Conservation (phyloP, 345 rosid species). For the Linum trigynum region DNA sequence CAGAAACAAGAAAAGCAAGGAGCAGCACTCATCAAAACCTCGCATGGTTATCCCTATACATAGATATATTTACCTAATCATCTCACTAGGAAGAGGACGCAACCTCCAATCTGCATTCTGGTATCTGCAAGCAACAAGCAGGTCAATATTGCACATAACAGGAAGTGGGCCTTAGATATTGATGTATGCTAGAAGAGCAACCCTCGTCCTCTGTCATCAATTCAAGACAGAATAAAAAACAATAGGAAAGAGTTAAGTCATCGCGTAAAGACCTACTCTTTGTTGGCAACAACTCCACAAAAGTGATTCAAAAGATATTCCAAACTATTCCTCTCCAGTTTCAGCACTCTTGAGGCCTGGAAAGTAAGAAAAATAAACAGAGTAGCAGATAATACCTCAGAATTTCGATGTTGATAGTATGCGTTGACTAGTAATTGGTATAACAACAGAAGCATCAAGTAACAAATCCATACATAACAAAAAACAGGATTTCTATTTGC, state of each 20-base stretch:
- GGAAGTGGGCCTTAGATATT: not conserved
- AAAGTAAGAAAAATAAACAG: conserved; percentile 4
- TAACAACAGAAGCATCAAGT: no score
- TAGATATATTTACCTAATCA: conserved; percentile 46
- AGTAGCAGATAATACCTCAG: not conserved
- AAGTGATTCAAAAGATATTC: conserved; percentile 64
- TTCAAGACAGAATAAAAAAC: not conserved
- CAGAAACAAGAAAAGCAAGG: not conserved
- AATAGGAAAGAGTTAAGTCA: conserved; percentile 5
- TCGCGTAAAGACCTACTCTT: conserved; percentile 46
- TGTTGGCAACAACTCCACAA: conserved; percentile 78
- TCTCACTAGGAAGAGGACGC: conserved; percentile 80
- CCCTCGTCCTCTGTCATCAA: not conserved
- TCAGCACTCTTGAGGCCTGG: conserved; percentile 85
- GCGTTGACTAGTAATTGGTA: no score
- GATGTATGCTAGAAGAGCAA: not conserved
- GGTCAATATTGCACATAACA: conserved; percentile 15
- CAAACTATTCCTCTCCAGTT: conserved; percentile 83
- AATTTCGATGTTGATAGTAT: not conserved
- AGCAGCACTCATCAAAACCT: not conserved
- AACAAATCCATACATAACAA: no score
- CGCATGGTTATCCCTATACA: not conserved
- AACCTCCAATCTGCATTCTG: conserved; percentile 97
- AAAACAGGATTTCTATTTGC: no score
- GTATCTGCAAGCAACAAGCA: conserved; percentile 50